Base-by-base conservation (phyloP, 2,329 filamentous ascomycete species). In the Nemania abortiva region DNA sequence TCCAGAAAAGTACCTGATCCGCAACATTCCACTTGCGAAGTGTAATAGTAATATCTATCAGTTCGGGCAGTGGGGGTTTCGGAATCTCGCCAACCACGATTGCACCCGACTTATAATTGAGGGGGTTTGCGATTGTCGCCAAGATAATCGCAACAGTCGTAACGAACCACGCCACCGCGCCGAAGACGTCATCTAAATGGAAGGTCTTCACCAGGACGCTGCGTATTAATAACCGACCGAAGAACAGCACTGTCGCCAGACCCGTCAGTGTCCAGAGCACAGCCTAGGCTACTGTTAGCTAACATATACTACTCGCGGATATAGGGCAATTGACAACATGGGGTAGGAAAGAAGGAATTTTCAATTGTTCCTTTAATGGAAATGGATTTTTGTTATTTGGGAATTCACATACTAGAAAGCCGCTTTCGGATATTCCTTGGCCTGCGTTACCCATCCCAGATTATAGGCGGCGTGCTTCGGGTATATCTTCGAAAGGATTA, bases 141-240 rank as follows among this genome's bases (percentile, higher is more conserved):
- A 52, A 50, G 2, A 68, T 73, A 45, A 74, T 67, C 2, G n/a
- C 54, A 6, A 61, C 15, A 0, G 50, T 53, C 52, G 68, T 65
- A 4, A 70, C 50, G 22, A 70, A n/a, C 72, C 71, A 73, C 18
- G 69, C 65, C 15, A 69, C 11, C 6, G 49, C 49, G 5, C 68
- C 52, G 34, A 73, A 74, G 15, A 64, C 15, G 31, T 74, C 71
- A 63, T 73, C 72, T 7, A 70, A 42, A 34, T 73, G 64, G 60
- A 73, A 74, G 45, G 37, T 68, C 56, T 70, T 73, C 10, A 74
- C 42, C 2, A 71, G 11, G 18, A 64, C 63, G 47, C 56, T 62
- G 2, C 72, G 72, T 20, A 74, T 65, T 7, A 70, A 34, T 37
- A 74, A n/a, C 2, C 71, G 67, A 18, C 72, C 72, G 2, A 13